Evolutionary conservation across 106 monocot genomes (phyloP), one percentile per base, ranked within the genome.

Genomic region (Narthecium ossifragum): DNA sequence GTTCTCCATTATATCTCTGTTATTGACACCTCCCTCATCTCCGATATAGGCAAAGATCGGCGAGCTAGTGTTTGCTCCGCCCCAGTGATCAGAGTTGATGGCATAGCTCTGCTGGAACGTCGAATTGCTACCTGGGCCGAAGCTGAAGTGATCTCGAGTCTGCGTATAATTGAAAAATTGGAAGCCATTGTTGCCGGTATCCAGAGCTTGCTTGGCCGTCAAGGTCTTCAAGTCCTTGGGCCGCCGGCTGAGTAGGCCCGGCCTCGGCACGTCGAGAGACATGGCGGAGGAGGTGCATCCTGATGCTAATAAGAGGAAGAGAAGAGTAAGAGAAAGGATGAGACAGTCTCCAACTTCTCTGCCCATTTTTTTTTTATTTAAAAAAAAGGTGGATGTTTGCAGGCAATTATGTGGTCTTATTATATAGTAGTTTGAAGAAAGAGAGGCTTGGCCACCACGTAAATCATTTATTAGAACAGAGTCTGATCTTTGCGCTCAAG

Each of bases 21-120:
- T n/a, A 86, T 9, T 78, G 86, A 55, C 90, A 90, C 47, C 83
- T 38, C 31, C 89, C 51, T 94, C 94, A 34, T 94, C 90, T 34
- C 94, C 94, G 2, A 86, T 83, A 76, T 94, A 94, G 40, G 90
- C 94, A 65, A 94, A 94, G 57, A 94, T 83, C 8, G 94, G 94
- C 1, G 62, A 82, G n/a, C 22, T 52, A 4, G 15, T 52, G 18
- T 38, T 48, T 7, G 73, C 68, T 6, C 78, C 78, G 18, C 82
- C 73, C 82, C 73, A 83, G 31, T 78, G 2, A 15, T 32, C 52
- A 52, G 14, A 21, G 33, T 74, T 70, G 27, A 83, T 54, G n/a
- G 61, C 26, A 48, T 74, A 77, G 27, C 69, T 65, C 46, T 83
- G 82, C 41, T 65, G 73, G 69, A 83, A 78, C 3, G 69, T 67